A percentile compares a stretch with the other conserved stretches of the same genome.
Conservation (phyloP, 2,329 filamentous ascomycete genomes). For the Beauveria sp. region DNA sequence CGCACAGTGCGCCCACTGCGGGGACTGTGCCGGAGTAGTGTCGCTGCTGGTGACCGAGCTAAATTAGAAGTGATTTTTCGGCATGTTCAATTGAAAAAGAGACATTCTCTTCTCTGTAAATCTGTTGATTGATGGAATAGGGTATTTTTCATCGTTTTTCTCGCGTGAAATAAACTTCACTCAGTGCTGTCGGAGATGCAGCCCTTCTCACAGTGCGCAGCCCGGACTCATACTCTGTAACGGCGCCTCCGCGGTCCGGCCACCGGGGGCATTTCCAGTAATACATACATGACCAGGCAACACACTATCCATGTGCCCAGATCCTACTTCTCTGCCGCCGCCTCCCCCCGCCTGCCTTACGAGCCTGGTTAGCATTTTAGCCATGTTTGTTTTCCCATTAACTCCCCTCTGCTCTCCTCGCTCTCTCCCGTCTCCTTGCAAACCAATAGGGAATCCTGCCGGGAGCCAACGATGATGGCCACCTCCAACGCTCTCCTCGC, state of each 20-base stretch:
- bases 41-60: neutral
- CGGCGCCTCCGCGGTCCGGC: conserved; percentile 5
- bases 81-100: neutral
- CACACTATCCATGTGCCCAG: neutral
- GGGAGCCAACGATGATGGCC: neutral
- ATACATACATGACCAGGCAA: neutral
- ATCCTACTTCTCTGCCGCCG: neutral
- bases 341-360: neutral
- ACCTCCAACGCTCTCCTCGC: neutral
- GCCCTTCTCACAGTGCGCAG: neutral
- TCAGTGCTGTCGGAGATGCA: no score
- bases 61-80: neutral
- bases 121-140: no score
- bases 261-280: conserved; percentile 4
- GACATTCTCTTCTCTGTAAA: no score
- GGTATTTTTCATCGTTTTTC: no score
- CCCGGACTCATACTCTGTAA: neutral
- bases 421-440: no score
- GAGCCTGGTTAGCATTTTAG: neutral
- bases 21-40: conserved; percentile 5
- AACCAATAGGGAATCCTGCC: no score
- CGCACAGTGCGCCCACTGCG: neutral
- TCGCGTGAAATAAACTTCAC: no score
- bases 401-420: no score
- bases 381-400: neutral